Evolutionary conservation across 2,329 filamentous ascomycete species (phyloP).

Genomic region (Tolypocladium sp.): DNA sequence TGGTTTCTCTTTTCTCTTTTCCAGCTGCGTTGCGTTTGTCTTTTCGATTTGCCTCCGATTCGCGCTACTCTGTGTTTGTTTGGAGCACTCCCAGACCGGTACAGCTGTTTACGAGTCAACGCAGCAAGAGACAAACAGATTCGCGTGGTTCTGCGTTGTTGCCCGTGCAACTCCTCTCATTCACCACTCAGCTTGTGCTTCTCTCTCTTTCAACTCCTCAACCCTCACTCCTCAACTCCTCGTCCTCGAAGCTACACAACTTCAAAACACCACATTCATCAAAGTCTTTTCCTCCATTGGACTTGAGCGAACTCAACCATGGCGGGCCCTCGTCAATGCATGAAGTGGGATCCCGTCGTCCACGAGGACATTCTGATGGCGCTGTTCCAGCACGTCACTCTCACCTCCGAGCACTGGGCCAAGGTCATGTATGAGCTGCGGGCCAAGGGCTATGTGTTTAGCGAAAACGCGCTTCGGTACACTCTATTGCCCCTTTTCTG

Average conservation of each 20-base stretch:
- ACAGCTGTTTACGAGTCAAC: background rate
- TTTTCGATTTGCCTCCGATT: background rate
- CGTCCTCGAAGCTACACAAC: no score
- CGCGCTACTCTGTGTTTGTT: background rate
- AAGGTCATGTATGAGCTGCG: conserved; percentile 28
- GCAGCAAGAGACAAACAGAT: background rate
- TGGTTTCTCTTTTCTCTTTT: background rate
- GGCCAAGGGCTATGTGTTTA: conserved; percentile 29
- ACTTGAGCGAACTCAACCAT: conserved; percentile 6
- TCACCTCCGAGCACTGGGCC: conserved; percentile 19
- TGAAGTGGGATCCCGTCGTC: conserved; percentile 30
- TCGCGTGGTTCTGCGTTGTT: background rate
- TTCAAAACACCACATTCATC: background rate
- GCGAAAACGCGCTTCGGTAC: conserved; percentile 31
- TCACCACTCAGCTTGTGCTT: background rate
- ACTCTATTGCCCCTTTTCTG: background rate
- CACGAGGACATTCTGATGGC: conserved; percentile 35
- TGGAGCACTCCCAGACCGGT: no score
- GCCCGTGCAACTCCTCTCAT: background rate
- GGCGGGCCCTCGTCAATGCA: conserved; percentile 17
- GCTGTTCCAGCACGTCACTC: conserved; percentile 26
- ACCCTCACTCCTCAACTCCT: background rate
- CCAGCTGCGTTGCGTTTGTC: background rate
- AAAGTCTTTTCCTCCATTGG: background rate
- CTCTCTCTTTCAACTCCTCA: background rate